Base-by-base conservation (phyloP, 2,329 filamentous ascomycete species). In the Xylariaceae sp. region DNA sequence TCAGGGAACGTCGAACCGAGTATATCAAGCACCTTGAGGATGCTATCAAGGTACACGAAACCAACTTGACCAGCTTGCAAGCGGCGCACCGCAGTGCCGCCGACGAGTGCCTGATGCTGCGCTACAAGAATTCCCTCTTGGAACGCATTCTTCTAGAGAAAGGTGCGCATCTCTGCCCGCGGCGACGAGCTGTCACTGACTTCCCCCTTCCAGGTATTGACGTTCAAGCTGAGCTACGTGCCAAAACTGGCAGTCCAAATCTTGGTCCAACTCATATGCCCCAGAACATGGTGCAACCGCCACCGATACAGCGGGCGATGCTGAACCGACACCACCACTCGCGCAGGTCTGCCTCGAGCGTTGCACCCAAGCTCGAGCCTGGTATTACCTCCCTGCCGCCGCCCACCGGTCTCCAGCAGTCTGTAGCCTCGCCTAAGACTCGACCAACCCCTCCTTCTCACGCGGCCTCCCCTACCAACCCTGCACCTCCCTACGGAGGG, bases 21-120 rank as follows among this genome's bases (percentile, higher is more conserved):
- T 98, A 98, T 61, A 98, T 98, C 67, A 96, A 96, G 67, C 92
- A 98, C 61, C 75, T 98, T 17, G 92, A 98, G 65, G 87, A 90
- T 50, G 94, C 89, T 36, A 96, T 98, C 62, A 90, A 92, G 55
- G 85, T 92, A 49, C 90, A 96, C 70, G 92, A 98, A 64, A 87
- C 93, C 52, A 90, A 87, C 51, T 71, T 96, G 36, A 85, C 93
- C 51, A 94, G 80, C 53, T 72, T 98, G 39, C 92, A 96, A 63
- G 84, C 90, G 53, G 93, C 88, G 46, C 92, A 96, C 57, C 85
- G 92, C 50, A 89, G 79, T 53, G 92, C 92, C 37, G 88, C 90
- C 37, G 92, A 96, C 60, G 92, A 96, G 63, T 96, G 92, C 58
- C 65, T 96, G 54, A 96, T 98, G 92, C 72, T 98, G 50, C 83